Evolutionary conservation across 2,329 filamentous ascomycete genomes (phyloP), one percentile per base, ranked within the genome.

Genomic region (Ophiostoma novo-ulmi): DNA sequence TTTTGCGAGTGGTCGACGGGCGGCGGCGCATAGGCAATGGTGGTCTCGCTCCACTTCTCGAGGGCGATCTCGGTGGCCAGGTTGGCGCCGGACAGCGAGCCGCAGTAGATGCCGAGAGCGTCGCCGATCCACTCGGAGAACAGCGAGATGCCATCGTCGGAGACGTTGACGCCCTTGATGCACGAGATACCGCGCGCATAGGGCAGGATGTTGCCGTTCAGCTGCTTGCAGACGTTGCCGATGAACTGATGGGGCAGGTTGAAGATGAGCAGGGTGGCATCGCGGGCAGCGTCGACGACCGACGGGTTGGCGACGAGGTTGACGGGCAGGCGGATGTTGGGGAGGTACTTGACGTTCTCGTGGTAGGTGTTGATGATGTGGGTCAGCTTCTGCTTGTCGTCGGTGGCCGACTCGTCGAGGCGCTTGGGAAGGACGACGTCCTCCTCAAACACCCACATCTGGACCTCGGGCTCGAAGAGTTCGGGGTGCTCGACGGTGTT

Each of bases 361-460:
- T 98, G 94, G 77, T 91, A 82, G 64, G 85, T 87, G 84, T 99
- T 99, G 87, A 99, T 97, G 76, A 99, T 81, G 69, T 88, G 80
- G 8, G 95, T 97, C 79, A 99, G 89, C 82, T 97, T 97, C 80
- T 95, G 91, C 74, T 88, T 84, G 73, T 87, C 85, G 77, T 86
- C 85, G 52, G 86, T 17, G 36, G 63, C 63, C 58, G 71, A 81
- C 26, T 85, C 77, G 76, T 91, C 85, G 84, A 93, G 93, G 74
- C 86, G 85, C 76, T 89, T 85, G 14, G 91, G 82, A 61, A 97
- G 84, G 70, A 87, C 86, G 74, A 97, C 89, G 35, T 97, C 87
- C 80, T 99, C 95, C 81, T 99, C 95, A 78, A 89, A 97, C 77
- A 99, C 96, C 95, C 95, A 99, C 95, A 99, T 98, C 81, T 97